These are phyloP conservation scores for Barnettozyma siamensis DNA, from an alignment of 805 yeast species.

Conservation along the genomic window DNA sequence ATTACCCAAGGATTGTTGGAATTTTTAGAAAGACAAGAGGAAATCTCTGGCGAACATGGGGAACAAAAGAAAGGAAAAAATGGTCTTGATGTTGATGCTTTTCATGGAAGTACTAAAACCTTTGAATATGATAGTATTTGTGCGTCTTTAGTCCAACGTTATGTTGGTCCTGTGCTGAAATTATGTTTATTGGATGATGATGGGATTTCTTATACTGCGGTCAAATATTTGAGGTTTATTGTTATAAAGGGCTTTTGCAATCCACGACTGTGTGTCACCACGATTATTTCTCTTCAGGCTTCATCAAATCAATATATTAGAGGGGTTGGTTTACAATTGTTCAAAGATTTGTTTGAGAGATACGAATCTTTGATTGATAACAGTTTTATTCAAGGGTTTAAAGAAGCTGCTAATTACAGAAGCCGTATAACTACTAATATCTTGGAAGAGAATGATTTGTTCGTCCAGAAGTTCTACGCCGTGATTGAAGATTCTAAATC, in stretches of 20 bases:
- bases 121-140: constrained; percentile 65
- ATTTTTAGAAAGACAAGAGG: constrained; percentile 54
- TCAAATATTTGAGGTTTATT: constrained; percentile 49
- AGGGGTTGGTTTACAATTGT: constrained; percentile 45
- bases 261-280: constrained; percentile 64
- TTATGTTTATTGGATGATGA: constrained; percentile 44
- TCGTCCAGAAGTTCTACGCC: constrained; percentile 36
- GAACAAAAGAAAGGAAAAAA: constrained; percentile 27
- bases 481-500: constrained; percentile 36
- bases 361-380: constrained; percentile 69
- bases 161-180: constrained; percentile 41
- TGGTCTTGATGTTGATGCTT: constrained; percentile 38
- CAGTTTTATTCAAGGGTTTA: constrained; percentile 58
- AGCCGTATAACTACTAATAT: constrained; percentile 23
- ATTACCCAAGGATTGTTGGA: constrained; percentile 53
- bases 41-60: constrained; percentile 33
- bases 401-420: constrained; percentile 44
- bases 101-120: constrained; percentile 48
- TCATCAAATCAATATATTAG: constrained; percentile 40
- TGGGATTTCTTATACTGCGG: constrained; percentile 43
- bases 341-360: constrained; percentile 51
- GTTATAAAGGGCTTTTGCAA: constrained; percentile 66
- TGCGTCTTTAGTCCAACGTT: constrained; percentile 65
- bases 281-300: constrained; percentile 63
- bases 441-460: constrained; percentile 24